A percentile compares a stretch with the other conserved stretches of the same genome.
These are phyloP conservation scores for Candida vaughaniae DNA, from an alignment of 805 yeast species.

Conservation along the genomic window DNA sequence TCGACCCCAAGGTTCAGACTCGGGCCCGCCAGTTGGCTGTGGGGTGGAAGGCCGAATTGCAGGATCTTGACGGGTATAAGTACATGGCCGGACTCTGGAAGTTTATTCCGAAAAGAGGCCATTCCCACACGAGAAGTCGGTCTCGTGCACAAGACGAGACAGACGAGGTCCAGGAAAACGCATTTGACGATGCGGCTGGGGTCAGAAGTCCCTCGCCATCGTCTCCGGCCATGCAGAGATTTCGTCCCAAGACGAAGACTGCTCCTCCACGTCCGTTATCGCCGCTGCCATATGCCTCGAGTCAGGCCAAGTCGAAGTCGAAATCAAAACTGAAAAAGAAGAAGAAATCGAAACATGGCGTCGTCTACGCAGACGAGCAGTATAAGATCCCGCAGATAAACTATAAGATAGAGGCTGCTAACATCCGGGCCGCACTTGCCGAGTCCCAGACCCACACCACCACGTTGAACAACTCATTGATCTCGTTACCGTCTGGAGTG, in stretches of 20 bases:
- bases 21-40: conserved; percentile 51
- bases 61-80: conserved; percentile 47
- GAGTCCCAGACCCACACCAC: conserved; percentile 76
- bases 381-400: conserved; percentile 68
- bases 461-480: conserved; percentile 53
- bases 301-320: conserved; percentile 14
- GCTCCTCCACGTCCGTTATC: conserved; percentile 28
- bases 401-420: conserved; percentile 69
- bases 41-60: conserved; percentile 66
- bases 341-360: conserved; percentile 15
- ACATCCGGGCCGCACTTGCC: conserved; percentile 64
- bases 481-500: conserved; percentile 42
- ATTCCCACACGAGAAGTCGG: conserved; percentile 1
- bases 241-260: conserved; percentile 4
- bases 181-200: conserved; percentile 8
- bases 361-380: conserved; percentile 44
- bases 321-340: conserved; percentile 16
- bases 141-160: conserved; percentile 1
- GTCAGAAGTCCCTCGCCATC: conserved; percentile 14
- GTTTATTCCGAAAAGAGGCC: conserved; percentile 32
- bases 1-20: conserved; percentile 42
- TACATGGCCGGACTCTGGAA: conserved; percentile 49
- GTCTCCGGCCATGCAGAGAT: conserved; percentile 13
- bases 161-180: conserved; percentile 6
- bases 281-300: conserved; percentile 19